These are phyloP conservation scores for Corinectria fuckeliana DNA, from an alignment of 2,329 filamentous ascomycete species.

Conservation along the genomic window DNA sequence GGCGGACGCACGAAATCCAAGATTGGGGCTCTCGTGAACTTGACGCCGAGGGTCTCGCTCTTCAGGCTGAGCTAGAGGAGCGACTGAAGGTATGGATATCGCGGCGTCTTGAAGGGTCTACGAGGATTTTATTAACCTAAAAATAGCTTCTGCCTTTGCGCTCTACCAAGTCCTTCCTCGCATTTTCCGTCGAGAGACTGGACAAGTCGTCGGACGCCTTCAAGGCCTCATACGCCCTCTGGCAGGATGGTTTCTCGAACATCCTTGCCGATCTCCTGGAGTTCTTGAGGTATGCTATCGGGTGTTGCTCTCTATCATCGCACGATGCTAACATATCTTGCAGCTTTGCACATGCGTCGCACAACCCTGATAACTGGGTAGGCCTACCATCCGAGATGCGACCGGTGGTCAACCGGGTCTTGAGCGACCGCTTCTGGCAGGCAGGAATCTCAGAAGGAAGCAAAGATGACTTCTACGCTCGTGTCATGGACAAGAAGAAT, in stretches of 20 bases:
- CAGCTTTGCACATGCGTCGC: constrained; percentile 88
- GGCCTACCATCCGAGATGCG: constrained; percentile 78
- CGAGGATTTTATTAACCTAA: constrained; percentile 15
- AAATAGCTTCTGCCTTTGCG: constrained; percentile 76
- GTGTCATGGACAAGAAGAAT: constrained; percentile 85
- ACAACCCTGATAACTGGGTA: constrained; percentile 85
- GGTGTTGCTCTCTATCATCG: neutral
- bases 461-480: constrained; percentile 94
- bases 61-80: constrained; percentile 81
- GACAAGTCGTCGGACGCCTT: constrained; percentile 76
- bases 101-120: neutral
- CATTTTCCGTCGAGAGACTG: constrained; percentile 88
- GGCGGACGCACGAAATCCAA: constrained; percentile 74
- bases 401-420: constrained; percentile 76
- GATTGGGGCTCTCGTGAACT: constrained; percentile 85
- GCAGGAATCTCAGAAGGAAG: constrained; percentile 95
- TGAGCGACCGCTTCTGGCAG: constrained; percentile 98
- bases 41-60: constrained; percentile 77
- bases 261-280: constrained; percentile 88
- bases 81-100: constrained; percentile 70
- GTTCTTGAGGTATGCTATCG: constrained; percentile 68
- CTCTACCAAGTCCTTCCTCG: constrained; percentile 89
- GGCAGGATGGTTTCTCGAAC: constrained; percentile 80
- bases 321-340: constrained; percentile 4
- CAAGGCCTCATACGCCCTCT: constrained; percentile 78